Conservation (phyloP, 1,139 yeast species). For the Blastobotrys illinoisensis region DNA sequence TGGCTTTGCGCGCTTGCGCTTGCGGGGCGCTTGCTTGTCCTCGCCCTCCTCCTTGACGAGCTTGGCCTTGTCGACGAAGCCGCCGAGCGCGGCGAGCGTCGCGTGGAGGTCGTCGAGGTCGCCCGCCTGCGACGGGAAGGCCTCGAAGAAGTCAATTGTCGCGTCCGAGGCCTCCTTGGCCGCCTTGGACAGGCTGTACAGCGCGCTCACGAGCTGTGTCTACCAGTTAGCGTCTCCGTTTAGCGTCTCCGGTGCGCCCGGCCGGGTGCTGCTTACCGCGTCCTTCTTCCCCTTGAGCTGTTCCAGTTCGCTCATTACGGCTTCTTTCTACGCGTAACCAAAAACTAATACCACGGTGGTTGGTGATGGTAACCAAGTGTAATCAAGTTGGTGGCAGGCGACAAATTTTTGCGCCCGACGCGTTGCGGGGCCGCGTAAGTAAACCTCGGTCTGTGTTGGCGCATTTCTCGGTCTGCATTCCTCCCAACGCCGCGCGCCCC, state of each 20-base stretch:
- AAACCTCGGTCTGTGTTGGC: neutral
- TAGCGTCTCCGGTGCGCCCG: too few species aligned
- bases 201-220: conserved; percentile 58
- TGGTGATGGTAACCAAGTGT: neutral
- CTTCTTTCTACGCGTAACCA: too few species aligned
- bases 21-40: conserved; percentile 31
- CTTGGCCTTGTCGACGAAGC: conserved; percentile 2
- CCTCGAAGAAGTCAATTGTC: conserved; percentile 66
- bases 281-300: conserved; percentile 20
- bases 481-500: neutral
- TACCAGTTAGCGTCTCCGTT: neutral
- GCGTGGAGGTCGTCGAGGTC: conserved; percentile 12
- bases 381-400: neutral
- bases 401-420: neutral
- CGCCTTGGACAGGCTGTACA: conserved; percentile 73
- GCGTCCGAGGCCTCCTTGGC: conserved; percentile 78
- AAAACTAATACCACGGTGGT: too few species aligned
- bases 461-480: neutral
- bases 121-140: conserved; percentile 22
- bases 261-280: conserved; percentile 17
- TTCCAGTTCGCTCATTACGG: neutral
- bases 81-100: conserved; percentile 4
- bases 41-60: neutral
- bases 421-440: neutral
- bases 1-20: conserved; percentile 47